These are phyloP conservation scores for Pestalotiopsis sp. DNA, from an alignment of 2,329 filamentous ascomycete genomes.

Conservation along the genomic window DNA sequence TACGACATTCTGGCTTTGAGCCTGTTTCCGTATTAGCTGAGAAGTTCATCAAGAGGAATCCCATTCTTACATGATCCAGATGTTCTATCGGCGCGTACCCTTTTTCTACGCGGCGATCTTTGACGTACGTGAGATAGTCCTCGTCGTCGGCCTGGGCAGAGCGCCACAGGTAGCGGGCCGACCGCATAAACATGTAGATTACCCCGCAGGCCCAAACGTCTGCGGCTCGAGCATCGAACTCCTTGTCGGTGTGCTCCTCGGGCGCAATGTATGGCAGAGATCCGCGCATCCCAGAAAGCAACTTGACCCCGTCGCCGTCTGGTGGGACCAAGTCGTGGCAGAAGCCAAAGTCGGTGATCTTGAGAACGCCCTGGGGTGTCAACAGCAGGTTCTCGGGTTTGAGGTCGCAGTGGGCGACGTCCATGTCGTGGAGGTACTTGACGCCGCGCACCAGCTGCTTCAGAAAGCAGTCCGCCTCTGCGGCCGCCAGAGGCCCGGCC, in stretches of 20 bases:
- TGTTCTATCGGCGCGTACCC: conserved; percentile 97
- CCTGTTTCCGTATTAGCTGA: not conserved
- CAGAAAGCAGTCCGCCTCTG: conserved; percentile 96
- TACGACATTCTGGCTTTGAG: not conserved
- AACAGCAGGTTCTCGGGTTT: conserved; percentile 96
- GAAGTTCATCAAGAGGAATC: not conserved
- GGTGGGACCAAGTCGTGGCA: conserved; percentile 99
- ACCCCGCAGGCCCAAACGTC: conserved; percentile 98
- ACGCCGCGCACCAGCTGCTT: conserved; percentile 99
- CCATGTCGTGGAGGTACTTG: conserved; percentile 99
- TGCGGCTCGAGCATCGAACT: conserved; percentile 93
- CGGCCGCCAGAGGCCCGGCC: conserved; percentile 85
- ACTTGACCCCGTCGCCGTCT: conserved; percentile 96
- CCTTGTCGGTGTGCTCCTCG: conserved; percentile 91
- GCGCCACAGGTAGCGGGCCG: conserved; percentile 91
- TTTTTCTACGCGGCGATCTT: conserved; percentile 89
- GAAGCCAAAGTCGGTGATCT: conserved; percentile 98
- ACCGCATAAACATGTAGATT: conserved; percentile 99
- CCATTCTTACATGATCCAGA: conserved; percentile 76
- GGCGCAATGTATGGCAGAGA: conserved; percentile 97
- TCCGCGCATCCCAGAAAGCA: conserved; percentile 95
- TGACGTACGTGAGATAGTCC: conserved; percentile 91
- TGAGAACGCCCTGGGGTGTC: conserved; percentile 87
- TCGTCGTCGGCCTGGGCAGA: conserved; percentile 97
- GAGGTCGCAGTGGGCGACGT: conserved; percentile 92